These are phyloP conservation scores for Ambrosiella beaveri DNA, from an alignment of 2,329 filamentous ascomycete species.

Conservation along the genomic window DNA sequence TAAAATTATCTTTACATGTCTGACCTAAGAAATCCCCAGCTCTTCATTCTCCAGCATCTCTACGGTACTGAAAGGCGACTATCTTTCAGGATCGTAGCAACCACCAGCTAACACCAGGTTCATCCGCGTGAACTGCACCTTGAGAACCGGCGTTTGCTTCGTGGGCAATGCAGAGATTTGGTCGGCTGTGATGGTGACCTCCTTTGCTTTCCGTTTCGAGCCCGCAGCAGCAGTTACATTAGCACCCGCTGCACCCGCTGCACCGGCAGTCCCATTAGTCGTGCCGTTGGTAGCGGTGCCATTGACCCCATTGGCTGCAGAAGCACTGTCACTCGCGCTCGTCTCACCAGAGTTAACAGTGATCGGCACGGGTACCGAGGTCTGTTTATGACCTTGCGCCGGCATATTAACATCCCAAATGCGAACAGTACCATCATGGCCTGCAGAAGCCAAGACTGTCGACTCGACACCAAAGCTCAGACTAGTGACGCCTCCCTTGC, in stretches of 20 bases:
- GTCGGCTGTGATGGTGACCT: slow-evolving; percentile 76
- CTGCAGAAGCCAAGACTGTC: slow-evolving; percentile 73
- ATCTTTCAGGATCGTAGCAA: slow-evolving; percentile 34
- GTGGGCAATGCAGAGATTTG: slow-evolving; percentile 91
- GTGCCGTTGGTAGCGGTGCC: background rate
- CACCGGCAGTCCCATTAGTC: slow-evolving; percentile 15
- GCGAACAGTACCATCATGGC: slow-evolving; percentile 80
- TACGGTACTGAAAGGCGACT: background rate
- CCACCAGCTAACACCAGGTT: slow-evolving; percentile 82
- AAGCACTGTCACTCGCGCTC: slow-evolving; percentile 13
- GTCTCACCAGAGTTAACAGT: slow-evolving; percentile 11
- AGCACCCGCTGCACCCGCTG: slow-evolving; percentile 16
- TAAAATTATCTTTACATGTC: background rate
- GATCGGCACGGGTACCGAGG: slow-evolving; percentile 22
- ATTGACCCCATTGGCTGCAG: background rate
- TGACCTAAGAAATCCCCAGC: background rate
- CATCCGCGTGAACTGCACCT: slow-evolving; percentile 86
- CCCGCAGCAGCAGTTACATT: slow-evolving; percentile 14
- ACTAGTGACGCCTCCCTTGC: slow-evolving; percentile 83
- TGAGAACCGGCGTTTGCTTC: slow-evolving; percentile 89
- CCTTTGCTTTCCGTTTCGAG: slow-evolving; percentile 65
- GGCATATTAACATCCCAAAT: slow-evolving; percentile 79
- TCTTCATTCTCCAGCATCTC: background rate
- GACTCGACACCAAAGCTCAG: slow-evolving; percentile 89
- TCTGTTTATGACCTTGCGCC: slow-evolving; percentile 45